Evolutionary conservation across 345 rosid species (phyloP), one percentile per base, ranked within the genome.

Genomic region (Balakata baccata): DNA sequence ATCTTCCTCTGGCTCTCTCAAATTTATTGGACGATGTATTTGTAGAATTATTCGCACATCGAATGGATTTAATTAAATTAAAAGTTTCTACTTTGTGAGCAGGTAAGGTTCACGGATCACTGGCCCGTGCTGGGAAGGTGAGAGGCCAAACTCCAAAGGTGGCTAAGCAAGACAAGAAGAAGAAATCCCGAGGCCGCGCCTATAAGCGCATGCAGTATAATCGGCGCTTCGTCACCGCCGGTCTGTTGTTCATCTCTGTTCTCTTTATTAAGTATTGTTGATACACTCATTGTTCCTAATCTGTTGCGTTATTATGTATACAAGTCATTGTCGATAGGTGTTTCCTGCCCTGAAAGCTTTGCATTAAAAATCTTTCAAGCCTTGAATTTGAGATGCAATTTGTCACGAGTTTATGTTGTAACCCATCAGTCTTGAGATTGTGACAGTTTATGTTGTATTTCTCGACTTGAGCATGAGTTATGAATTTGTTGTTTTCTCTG

Each of bases 81-180:
- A 4, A 23, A 10, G 3, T 20, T 18, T 54, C n/a, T 49, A 62
- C 57, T 71, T 47, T 50, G 8, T 62, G 25, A 23, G 76, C 84
- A 90, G 97, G 97, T 8, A 91, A 91, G 74, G 97, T 91, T 14
- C 97, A 91, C 79, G 97, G 97, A 65, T 89, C 94, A 2, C 74
- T 91, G 77, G 97, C 97, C 66, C 97, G 97, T 76, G 97, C 94
- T 37, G 94, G 97, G 63, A 91, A 91, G 84, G 97, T 91, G 50
- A 84, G 89, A 57, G 92, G 89, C 13, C 94, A 91, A 71, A 91
- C 96, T 7, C 96, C 96, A 5, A 91, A 91, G 77, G 94, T 88
- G 6, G 97, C 92, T 2, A 85, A 83, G 76, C 97, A 89, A 79
- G 97, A 91, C 73, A 91, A 91, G 88, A 89, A 91, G 82, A 89